Conservation (phyloP, 441 rosid genomes). For the Erodium chrysanthum region DNA sequence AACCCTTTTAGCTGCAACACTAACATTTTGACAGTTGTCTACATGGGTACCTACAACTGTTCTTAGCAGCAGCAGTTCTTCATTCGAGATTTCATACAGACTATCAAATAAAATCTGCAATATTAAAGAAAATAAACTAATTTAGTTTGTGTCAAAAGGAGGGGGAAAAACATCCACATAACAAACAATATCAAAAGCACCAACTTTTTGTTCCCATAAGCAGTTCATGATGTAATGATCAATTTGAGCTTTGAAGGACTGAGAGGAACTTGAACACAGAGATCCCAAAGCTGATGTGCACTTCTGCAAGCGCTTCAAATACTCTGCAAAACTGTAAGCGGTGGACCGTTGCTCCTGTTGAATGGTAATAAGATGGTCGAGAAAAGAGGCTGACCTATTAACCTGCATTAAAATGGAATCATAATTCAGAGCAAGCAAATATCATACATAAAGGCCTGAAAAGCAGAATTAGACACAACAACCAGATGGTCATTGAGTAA, state of each 20-base stretch:
- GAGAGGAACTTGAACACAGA: slow-evolving; percentile 28
- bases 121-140: slow-evolving; percentile 11
- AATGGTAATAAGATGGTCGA: slow-evolving; percentile 67
- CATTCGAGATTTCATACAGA: slow-evolving; percentile 41
- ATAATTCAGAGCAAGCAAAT: slow-evolving; percentile 11
- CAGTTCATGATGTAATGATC: slow-evolving; percentile 42
- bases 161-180: not conserved
- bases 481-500: not conserved
- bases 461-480: not conserved
- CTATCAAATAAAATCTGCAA: slow-evolving; percentile 77
- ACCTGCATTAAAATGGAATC: slow-evolving; percentile 39
- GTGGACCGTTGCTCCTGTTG: slow-evolving; percentile 68
- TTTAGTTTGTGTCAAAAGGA: slow-evolving; percentile 13
- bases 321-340: slow-evolving; percentile 50
- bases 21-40: slow-evolving; percentile 47
- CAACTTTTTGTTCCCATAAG: slow-evolving; percentile 83
- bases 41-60: slow-evolving; percentile 49
- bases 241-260: slow-evolving; percentile 39
- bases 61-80: slow-evolving; percentile 55
- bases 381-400: slow-evolving; percentile 59
- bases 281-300: slow-evolving; percentile 34
- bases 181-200: slow-evolving; percentile 9
- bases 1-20: slow-evolving; percentile 34
- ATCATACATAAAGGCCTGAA: not conserved
- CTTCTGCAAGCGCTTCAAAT: slow-evolving; percentile 38